phyloP scores from a whole-genome alignment of 768 basidiomycete genomes.

The Amanita phalloides region DNA sequence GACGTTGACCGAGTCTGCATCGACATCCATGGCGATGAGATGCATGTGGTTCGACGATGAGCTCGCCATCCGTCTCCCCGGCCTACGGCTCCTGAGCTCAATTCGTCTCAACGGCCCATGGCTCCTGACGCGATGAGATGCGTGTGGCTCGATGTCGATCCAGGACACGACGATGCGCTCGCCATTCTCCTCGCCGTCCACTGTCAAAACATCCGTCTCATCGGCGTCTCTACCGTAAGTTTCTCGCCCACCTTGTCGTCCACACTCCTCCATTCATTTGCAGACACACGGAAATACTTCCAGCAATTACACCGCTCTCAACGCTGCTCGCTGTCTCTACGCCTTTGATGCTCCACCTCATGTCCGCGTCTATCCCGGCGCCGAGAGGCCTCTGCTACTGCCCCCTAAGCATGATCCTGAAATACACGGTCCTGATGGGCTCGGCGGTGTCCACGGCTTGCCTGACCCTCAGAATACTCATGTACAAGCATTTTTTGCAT shows the following conservation, averaged over 20 bases:
- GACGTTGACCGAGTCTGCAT: conserved; percentile 15
- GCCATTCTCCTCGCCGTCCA: conserved; percentile 73
- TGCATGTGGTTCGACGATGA: too few species aligned
- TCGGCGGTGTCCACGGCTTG: conserved; percentile 79
- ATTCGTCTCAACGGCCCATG: neutral
- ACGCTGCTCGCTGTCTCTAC: conserved; percentile 68
- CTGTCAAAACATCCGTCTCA: conserved; percentile 49
- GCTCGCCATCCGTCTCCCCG: too few species aligned
- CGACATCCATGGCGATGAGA: too few species aligned
- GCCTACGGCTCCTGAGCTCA: too few species aligned
- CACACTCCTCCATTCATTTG: neutral
- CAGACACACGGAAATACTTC: conserved; percentile 79
- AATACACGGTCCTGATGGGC: conserved; percentile 77
- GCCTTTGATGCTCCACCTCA: conserved; percentile 56
- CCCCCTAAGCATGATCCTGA: conserved; percentile 53
- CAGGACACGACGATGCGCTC: conserved; percentile 58
- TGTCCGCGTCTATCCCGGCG: conserved; percentile 61
- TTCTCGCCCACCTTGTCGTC: neutral
- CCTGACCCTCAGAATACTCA: conserved; percentile 35
- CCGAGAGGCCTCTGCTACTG: conserved; percentile 56
- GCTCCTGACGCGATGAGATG: neutral
- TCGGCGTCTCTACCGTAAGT: conserved; percentile 77
- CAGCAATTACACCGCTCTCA: conserved; percentile 48
- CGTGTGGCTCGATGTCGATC: conserved; percentile 5
- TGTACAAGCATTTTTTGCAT: conserved; percentile 40